Evolutionary conservation across 768 basidiomycete species (phyloP), one percentile per base, ranked within the genome.

Genomic region (Trametopsis cervina): DNA sequence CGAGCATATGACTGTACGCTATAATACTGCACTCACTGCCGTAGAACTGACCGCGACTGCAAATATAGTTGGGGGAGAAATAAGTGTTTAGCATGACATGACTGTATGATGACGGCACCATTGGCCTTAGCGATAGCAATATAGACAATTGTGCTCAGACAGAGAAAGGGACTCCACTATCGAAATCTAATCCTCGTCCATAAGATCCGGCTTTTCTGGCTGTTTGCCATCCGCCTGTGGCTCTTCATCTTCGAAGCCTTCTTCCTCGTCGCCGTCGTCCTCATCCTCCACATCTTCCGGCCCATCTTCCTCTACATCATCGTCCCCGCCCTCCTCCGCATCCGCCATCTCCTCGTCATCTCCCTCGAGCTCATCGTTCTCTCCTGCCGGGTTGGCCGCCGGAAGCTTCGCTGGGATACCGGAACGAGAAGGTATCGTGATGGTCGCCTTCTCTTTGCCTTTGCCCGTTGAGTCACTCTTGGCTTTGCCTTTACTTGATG

Each of bases 161-260:
- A n/a, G n/a, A n/a, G n/a, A n/a, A n/a, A n/a, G n/a, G n/a, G n/a
- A n/a, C n/a, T n/a, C n/a, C n/a, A 17, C 33, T 35, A 10, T 10
- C 10, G 33, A 35, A 35, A 17, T 10, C 37, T 26, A 45, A n/a
- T 33, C 44, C 26, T 57, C 55, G 11, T 49, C 54, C 2, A 46
- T 51, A 11, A 42, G 21, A 22, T 21, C 38, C 5, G 38, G 50
- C 1, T 65, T 66, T 2, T 74, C 74, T 23, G 72, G 54, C 10
- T 65, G 70, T 27, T 54, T 52, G 0, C 62, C 61, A 57, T 78
- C 76, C 46, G 43, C 61, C 49, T 46, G 57, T 27, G 72, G 37
- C 49, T 74, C 75, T 37, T 73, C 68, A n/a, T 68, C 57, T 49
- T 79, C 76, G 7, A 75, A 50, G 4, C 66, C 68, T 51, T 72